phyloP scores from a whole-genome alignment of 805 yeast genomes.

The Vanderwaltozyma verrucispora region DNA sequence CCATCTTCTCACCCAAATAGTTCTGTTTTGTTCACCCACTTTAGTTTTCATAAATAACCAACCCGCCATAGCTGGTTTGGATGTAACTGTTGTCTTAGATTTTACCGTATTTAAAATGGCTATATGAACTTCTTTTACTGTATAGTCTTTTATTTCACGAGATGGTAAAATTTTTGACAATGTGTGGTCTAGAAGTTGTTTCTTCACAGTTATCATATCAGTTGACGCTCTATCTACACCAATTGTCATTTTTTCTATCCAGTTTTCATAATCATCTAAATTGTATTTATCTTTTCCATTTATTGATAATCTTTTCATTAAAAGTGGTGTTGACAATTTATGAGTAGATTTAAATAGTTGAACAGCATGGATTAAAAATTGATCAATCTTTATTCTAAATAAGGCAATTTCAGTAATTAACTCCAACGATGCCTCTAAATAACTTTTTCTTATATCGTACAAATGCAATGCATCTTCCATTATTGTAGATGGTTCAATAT shows the following conservation, averaged over 20 bases:
- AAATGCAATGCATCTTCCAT: constrained; percentile 72
- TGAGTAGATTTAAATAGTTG: constrained; percentile 18
- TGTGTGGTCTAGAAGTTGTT: constrained; percentile 51
- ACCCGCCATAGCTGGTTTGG: constrained; percentile 54
- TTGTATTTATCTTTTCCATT: constrained; percentile 4
- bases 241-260: constrained; percentile 7
- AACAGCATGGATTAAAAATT: constrained; percentile 10
- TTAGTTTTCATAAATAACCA: constrained; percentile 72
- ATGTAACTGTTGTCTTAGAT: neutral
- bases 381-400: constrained; percentile 14
- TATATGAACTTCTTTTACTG: constrained; percentile 36
- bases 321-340: constrained; percentile 11
- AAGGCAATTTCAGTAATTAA: constrained; percentile 39
- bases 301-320: constrained; percentile 5
- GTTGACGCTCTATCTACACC: constrained; percentile 1
- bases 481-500: constrained; percentile 37
- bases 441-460: constrained; percentile 54
- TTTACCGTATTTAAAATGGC: constrained; percentile 21
- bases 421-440: constrained; percentile 48
- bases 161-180: constrained; percentile 48
- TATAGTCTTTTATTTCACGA: constrained; percentile 43
- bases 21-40: constrained; percentile 40
- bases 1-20: constrained; percentile 80
- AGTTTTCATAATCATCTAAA: constrained; percentile 6
- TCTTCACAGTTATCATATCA: constrained; percentile 43